These are phyloP conservation scores for Bruguiera gymnorhiza DNA, from an alignment of 345 rosid genomes.

Conservation along the genomic window DNA sequence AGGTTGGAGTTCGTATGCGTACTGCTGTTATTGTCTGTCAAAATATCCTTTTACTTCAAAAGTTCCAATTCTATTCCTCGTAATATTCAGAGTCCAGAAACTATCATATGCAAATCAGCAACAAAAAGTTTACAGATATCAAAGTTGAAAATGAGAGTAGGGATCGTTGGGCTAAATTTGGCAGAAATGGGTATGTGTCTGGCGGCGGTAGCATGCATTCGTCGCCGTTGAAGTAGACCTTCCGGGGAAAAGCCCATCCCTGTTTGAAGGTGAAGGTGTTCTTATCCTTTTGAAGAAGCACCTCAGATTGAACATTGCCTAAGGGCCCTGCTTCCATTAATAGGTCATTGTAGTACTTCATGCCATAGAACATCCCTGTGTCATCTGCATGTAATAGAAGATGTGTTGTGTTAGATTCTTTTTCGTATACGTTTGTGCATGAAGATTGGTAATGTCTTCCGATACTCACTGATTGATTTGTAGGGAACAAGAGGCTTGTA, in stretches of 20 bases:
- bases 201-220: conserved; percentile 90
- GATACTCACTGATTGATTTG: conserved; percentile 55
- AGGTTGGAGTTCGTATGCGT: no score
- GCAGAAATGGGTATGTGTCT: conserved; percentile 74
- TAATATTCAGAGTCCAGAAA: neutral
- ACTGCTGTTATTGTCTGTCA: no score
- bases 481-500: conserved; percentile 76
- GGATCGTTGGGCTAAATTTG: conserved; percentile 45
- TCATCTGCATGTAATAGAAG: conserved; percentile 51
- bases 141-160: conserved; percentile 28
- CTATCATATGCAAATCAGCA: conserved; percentile 33
- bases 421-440: neutral
- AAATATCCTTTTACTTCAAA: neutral
- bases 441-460: neutral
- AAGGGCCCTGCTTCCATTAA: conserved; percentile 85
- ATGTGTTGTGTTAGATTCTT: neutral
- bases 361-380: conserved; percentile 82
- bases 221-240: conserved; percentile 89
- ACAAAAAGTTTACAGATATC: conserved; percentile 29
- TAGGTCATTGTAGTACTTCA: conserved; percentile 69
- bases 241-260: conserved; percentile 92
- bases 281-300: conserved; percentile 71
- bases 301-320: conserved; percentile 88
- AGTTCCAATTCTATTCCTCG: no score
- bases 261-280: conserved; percentile 76